Evolutionary conservation across 2,329 filamentous ascomycete genomes (phyloP).

Genomic region (Cladophialophora immunda): DNA sequence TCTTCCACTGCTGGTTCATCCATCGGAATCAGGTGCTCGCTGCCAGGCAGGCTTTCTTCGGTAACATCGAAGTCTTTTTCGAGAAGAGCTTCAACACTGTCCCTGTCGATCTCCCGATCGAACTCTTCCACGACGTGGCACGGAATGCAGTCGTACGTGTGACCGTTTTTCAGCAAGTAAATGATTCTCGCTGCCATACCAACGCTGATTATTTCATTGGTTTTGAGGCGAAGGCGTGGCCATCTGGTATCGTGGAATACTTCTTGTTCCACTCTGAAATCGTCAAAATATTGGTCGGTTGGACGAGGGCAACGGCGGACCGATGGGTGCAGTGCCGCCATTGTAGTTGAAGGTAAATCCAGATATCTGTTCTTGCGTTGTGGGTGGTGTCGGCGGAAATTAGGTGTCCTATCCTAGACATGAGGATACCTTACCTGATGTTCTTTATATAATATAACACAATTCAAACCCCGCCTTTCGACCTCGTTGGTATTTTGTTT

Average conservation of each 20-base stretch:
- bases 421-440: background rate
- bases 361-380: background rate
- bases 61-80: constrained; percentile 23
- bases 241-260: constrained; percentile 18
- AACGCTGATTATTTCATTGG: constrained; percentile 22
- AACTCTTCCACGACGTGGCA: constrained; percentile 25
- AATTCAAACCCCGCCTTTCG: background rate
- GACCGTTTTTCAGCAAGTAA: constrained; percentile 4
- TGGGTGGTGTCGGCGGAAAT: background rate
- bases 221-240: constrained; percentile 15
- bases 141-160: constrained; percentile 8
- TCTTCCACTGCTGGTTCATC: no score
- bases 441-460: background rate
- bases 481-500: background rate
- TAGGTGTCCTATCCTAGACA: background rate
- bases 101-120: constrained; percentile 23
- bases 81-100: constrained; percentile 24
- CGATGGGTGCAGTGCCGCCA: background rate
- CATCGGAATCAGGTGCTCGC: constrained; percentile 15
- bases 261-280: background rate
- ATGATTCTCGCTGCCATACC: constrained; percentile 24
- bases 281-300: constrained; percentile 8
- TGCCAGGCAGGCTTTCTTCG: constrained; percentile 6
- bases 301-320: background rate
- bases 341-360: background rate